Evolutionary conservation across 352 stramenopile genomes (phyloP).

Genomic region (Phytophthora agathidicida): DNA sequence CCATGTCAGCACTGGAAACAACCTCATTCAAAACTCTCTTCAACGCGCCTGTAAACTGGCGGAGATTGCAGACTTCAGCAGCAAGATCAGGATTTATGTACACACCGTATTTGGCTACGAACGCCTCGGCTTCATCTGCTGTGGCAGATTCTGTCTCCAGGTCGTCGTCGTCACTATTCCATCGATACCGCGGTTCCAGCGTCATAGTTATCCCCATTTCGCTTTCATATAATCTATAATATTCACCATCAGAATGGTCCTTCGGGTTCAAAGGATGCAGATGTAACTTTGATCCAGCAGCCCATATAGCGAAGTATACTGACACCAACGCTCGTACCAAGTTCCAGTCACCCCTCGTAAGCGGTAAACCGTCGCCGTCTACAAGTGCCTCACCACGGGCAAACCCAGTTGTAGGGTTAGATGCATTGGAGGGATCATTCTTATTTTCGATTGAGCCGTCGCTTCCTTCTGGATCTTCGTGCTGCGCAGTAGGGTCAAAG

Average conservation of each 20-base stretch:
- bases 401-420: slow-evolving; percentile 40
- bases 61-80: slow-evolving; percentile 80
- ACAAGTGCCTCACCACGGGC: slow-evolving; percentile 72
- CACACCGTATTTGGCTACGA: slow-evolving; percentile 82
- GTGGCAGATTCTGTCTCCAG: slow-evolving; percentile 20
- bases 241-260: slow-evolving; percentile 15
- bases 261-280: slow-evolving; percentile 50
- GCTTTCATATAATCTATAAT: slow-evolving; percentile 54
- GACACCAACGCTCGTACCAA: slow-evolving; percentile 81
- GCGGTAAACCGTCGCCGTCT: slow-evolving; percentile 76
- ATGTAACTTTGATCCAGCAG: slow-evolving; percentile 54
- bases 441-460: slow-evolving; percentile 35
- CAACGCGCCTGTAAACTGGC: slow-evolving; percentile 63
- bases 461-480: slow-evolving; percentile 45
- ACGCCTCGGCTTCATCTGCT: slow-evolving; percentile 61
- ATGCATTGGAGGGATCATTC: slow-evolving; percentile 26
- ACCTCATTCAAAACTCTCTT: slow-evolving; percentile 79
- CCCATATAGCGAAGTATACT: slow-evolving; percentile 77
- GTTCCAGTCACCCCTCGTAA: slow-evolving; percentile 85
- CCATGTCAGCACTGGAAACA: slow-evolving; percentile 82
- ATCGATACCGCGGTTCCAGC: slow-evolving; percentile 46
- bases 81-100: slow-evolving; percentile 87
- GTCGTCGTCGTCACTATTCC: slow-evolving; percentile 7
- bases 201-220: slow-evolving; percentile 71
- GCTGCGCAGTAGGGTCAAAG: slow-evolving; percentile 75